phyloP scores from a whole-genome alignment of 306 rosid species.

The Cicer bijugum region DNA sequence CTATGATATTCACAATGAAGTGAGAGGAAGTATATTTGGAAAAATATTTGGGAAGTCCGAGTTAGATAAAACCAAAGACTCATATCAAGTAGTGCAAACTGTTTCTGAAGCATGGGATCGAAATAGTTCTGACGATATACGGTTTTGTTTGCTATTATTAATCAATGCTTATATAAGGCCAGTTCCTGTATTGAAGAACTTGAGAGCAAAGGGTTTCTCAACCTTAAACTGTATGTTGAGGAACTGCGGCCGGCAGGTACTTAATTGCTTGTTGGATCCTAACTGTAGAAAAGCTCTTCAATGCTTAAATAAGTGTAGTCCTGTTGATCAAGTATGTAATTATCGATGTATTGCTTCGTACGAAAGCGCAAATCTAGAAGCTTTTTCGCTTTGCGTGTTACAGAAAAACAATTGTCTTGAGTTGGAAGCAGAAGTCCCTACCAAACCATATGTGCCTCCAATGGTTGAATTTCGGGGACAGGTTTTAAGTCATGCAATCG shows the following conservation, averaged over 20 bases:
- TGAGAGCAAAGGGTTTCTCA: slow-evolving; percentile 83
- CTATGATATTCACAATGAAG: slow-evolving; percentile 50
- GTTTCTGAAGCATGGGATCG: slow-evolving; percentile 83
- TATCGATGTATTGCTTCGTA: slow-evolving; percentile 82
- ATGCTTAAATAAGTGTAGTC: slow-evolving; percentile 81
- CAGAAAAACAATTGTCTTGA: slow-evolving; percentile 89
- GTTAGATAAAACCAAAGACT: slow-evolving; percentile 50
- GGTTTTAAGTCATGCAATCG: slow-evolving; percentile 56
- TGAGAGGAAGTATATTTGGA: slow-evolving; percentile 51
- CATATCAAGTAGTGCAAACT: slow-evolving; percentile 62
- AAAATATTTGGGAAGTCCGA: slow-evolving; percentile 48
- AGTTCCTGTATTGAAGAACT: slow-evolving; percentile 74
- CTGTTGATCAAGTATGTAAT: slow-evolving; percentile 89
- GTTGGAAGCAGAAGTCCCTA: slow-evolving; percentile 74
- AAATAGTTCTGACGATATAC: slow-evolving; percentile 73
- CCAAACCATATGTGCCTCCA: slow-evolving; percentile 66
- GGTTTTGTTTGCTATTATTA: slow-evolving; percentile 78
- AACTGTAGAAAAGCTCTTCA: slow-evolving; percentile 84
- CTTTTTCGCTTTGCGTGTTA: slow-evolving; percentile 86
- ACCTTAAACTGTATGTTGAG: slow-evolving; percentile 76
- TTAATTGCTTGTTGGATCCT: slow-evolving; percentile 80
- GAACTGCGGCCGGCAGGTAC: slow-evolving; percentile 81
- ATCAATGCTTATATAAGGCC: slow-evolving; percentile 83
- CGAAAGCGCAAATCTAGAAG: slow-evolving; percentile 75
- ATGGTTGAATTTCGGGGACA: slow-evolving; percentile 58